Percentiles rank a stretch among this genome's conserved stretches.
These are phyloP conservation scores for Dendrobium nobile DNA, from an alignment of 106 monocot genomes.

Conservation along the genomic window DNA sequence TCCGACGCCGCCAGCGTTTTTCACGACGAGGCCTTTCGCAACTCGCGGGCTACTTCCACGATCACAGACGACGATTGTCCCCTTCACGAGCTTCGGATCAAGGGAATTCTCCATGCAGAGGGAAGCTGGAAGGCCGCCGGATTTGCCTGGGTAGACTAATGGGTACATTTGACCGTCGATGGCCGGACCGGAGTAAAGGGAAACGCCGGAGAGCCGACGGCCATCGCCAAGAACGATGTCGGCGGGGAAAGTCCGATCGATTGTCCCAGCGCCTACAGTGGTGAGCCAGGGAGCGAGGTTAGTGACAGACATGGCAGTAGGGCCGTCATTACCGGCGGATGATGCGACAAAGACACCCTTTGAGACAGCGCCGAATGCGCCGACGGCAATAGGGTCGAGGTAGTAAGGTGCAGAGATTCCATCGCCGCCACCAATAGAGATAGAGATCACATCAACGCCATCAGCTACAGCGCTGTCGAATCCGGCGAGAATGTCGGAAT, in stretches of 20 bases:
- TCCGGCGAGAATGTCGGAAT: constrained; percentile 94
- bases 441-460: constrained; percentile 87
- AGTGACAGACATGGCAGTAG: constrained; percentile 78
- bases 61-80: constrained; percentile 85
- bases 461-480: constrained; percentile 87
- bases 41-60: constrained; percentile 93
- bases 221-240: constrained; percentile 79
- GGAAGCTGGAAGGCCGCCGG: constrained; percentile 66
- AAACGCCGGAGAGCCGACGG: constrained; percentile 49
- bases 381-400: constrained; percentile 88
- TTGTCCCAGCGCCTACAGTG: constrained; percentile 90
- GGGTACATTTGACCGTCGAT: constrained; percentile 35
- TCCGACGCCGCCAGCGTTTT: constrained; percentile 67
- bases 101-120: constrained; percentile 89
- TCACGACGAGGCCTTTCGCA: constrained; percentile 78
- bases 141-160: constrained; percentile 60
- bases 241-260: constrained; percentile 85
- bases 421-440: constrained; percentile 87
- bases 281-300: constrained; percentile 91
- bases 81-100: constrained; percentile 60
- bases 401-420: constrained; percentile 79
- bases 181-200: constrained; percentile 69
- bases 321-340: constrained; percentile 94
- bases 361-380: constrained; percentile 66
- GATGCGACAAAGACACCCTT: constrained; percentile 73